Base-by-base conservation (phyloP, 78 protist genomes). In the Dictyostelium brefeldianum region DNA sequence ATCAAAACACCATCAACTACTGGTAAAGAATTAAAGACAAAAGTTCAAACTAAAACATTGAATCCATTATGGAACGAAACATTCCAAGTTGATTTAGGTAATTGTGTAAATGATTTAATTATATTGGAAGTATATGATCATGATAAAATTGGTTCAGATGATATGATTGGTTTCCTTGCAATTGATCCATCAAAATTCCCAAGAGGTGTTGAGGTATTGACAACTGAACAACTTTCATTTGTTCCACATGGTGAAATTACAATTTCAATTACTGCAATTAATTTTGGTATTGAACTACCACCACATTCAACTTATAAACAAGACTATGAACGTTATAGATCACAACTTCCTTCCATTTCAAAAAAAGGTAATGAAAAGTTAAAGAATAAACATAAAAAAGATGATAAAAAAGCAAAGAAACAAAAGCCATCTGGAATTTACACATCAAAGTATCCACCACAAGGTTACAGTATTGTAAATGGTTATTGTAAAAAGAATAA, bases 171-270 rank as follows among this genome's bases (percentile, higher is more conserved):
- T 27, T 87, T 14, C 51, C 83, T 87, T 17, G 80, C 92, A 8
- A 62, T 87, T 8, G 92, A 87, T 36, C 82, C 92, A 18, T n/a
- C 67, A 3, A 14, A 57, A 10, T 27, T 87, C 18, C 92, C 92
- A 77, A 29, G 22, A 27, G 83, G 83, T 31, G 47, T 54, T 25
- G 85, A 80, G n/a, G 85, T 80, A 0, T 11, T 22, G 1, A 59
- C 85, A 4, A 46, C 18, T 59, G 85, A 80, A 22, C n/a, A 80
- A 43, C 14, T 80, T 3, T 22, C 48, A 11, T 80, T 36, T 41
- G 85, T 80, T 14, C 92, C 82, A 77, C 92, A 87, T 77, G 92
- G 92, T 77, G 78, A 54, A 2, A 22, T 87, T 53, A 69, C 75
- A 20, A 41, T 87, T 25, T 41, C 92, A 48, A 8, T 87, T 11